phyloP scores from a whole-genome alignment of 2,329 filamentous ascomycete genomes.

The Sporothrix euskadiensis region DNA sequence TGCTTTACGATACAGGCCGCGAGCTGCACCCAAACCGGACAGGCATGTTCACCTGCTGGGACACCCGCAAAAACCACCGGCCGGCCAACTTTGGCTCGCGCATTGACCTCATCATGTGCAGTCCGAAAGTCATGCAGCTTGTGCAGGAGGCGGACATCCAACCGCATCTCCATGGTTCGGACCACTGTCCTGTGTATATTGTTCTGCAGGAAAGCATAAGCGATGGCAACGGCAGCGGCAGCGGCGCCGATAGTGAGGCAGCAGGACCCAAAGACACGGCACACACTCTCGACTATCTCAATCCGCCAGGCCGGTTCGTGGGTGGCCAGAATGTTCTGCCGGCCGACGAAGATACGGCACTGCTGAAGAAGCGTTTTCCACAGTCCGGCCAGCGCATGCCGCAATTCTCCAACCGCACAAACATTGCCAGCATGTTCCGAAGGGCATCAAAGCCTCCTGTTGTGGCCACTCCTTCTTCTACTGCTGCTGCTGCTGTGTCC shows the following conservation, averaged over 20 bases:
- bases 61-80: constrained; percentile 91
- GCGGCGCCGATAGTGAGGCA: constrained; percentile 32
- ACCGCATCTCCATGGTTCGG: constrained; percentile 89
- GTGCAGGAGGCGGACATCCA: constrained; percentile 75
- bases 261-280: constrained; percentile 42
- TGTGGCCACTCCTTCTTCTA: too few relatives aligned
- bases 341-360: constrained; percentile 1
- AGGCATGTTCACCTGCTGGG: constrained; percentile 98
- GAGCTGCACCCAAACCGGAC: constrained; percentile 74
- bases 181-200: constrained; percentile 93
- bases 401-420: constrained; percentile 81
- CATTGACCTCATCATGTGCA: constrained; percentile 92
- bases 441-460: background rate
- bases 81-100: constrained; percentile 89
- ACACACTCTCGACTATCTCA: constrained; percentile 72
- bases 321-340: constrained; percentile 47
- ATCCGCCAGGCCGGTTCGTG: constrained; percentile 70
- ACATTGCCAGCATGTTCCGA: constrained; percentile 88
- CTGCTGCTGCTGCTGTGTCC: background rate
- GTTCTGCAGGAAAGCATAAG: constrained; percentile 64
- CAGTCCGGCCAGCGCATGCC: constrained; percentile 81
- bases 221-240: too few relatives aligned
- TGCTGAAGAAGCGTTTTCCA: constrained; percentile 53
- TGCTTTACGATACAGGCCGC: constrained; percentile 82
- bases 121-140: constrained; percentile 71